These are phyloP conservation scores for Aspergillus alliaceus DNA, from an alignment of 2,329 filamentous ascomycete species.

Conservation along the genomic window DNA sequence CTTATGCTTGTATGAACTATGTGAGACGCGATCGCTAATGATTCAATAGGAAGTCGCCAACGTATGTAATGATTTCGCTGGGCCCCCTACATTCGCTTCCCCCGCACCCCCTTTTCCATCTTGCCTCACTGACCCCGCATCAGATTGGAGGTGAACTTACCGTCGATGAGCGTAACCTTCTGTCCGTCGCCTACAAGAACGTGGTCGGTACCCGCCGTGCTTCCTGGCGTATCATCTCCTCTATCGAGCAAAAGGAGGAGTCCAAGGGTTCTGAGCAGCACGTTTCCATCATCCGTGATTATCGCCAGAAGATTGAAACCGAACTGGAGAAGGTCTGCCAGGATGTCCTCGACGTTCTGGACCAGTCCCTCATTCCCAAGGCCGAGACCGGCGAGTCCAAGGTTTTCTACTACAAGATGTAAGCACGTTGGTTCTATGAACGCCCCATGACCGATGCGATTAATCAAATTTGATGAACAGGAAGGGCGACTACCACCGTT, in stretches of 20 bases:
- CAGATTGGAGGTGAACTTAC: conserved; percentile 67
- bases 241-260: conserved; percentile 99
- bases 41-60: conserved; percentile 82
- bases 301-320: conserved; percentile 96
- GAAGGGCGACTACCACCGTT: conserved; percentile 99
- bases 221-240: conserved; percentile 99
- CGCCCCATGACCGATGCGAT: conserved; percentile 72
- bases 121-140: conserved; percentile 18
- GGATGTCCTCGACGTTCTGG: conserved; percentile 93
- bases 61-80: conserved; percentile 49
- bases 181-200: conserved; percentile 99
- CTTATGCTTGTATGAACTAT: background rate
- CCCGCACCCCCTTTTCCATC: conserved; percentile 11
- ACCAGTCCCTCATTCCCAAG: conserved; percentile 90
- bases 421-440: conserved; percentile 50
- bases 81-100: conserved; percentile 2
- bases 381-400: conserved; percentile 97
- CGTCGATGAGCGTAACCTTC: conserved; percentile 80
- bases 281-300: conserved; percentile 89
- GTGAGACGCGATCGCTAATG: conserved; percentile 23
- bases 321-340: conserved; percentile 98
- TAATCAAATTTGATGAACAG: conserved; percentile 57
- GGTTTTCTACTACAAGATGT: conserved; percentile 99
- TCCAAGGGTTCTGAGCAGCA: conserved; percentile 97
- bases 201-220: conserved; percentile 97